These are phyloP conservation scores for Adansonia grandidieri DNA, from an alignment of 441 rosid genomes.

Conservation along the genomic window DNA sequence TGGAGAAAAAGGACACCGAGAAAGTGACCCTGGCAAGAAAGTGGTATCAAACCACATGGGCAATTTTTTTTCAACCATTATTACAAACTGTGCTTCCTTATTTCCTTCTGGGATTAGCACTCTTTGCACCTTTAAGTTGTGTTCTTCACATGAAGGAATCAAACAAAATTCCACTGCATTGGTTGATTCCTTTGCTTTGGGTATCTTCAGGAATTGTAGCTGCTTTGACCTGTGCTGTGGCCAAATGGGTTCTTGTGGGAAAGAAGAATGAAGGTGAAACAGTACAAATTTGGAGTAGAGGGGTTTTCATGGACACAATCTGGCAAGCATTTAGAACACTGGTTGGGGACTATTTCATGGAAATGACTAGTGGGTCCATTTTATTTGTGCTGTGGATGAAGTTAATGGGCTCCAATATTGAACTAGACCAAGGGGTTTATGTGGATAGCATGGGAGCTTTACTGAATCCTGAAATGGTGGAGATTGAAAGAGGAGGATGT, in stretches of 20 bases:
- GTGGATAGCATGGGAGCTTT: conserved; percentile 67
- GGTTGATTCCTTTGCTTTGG: conserved; percentile 60
- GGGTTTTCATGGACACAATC: conserved; percentile 59
- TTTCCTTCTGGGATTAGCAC: conserved; percentile 47
- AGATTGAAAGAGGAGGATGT: conserved; percentile 60
- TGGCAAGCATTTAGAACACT: conserved; percentile 70
- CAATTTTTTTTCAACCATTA: conserved; percentile 57
- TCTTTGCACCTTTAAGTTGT: conserved; percentile 44
- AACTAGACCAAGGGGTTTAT: conserved; percentile 48
- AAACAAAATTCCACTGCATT: conserved; percentile 37
- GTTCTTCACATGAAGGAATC: conserved; percentile 39
- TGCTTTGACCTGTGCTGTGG: conserved; percentile 46
- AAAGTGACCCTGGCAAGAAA: conserved; percentile 56
- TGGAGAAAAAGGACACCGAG: conserved; percentile 32
- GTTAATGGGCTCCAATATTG: conserved; percentile 60
- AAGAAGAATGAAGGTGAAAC: conserved; percentile 61
- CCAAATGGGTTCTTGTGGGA: conserved; percentile 67
- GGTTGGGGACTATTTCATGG: conserved; percentile 66
- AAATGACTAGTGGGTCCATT: conserved; percentile 54
- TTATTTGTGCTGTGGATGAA: conserved; percentile 54
- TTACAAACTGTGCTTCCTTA: conserved; percentile 60
- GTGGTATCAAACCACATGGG: conserved; percentile 55
- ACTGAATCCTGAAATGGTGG: conserved; percentile 76
- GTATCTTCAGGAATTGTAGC: conserved; percentile 50
- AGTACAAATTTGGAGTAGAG: conserved; percentile 54